These are phyloP conservation scores for Penicillium goetzii DNA, from an alignment of 495 filamentous ascomycete species.

Conservation along the genomic window DNA sequence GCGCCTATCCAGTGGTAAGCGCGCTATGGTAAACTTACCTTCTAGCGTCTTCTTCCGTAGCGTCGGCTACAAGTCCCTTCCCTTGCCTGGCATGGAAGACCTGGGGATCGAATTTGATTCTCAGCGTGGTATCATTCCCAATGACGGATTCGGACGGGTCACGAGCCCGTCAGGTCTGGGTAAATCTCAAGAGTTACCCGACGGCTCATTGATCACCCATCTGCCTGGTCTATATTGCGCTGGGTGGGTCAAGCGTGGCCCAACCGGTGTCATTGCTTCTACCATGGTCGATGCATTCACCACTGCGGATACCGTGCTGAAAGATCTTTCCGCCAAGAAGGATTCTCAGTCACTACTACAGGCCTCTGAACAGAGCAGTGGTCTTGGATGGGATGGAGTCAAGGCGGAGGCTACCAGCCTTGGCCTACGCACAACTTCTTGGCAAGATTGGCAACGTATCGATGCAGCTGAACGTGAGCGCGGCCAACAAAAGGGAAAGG, in stretches of 20 bases:
- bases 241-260: conserved; percentile 95
- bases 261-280: conserved; percentile 92
- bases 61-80: conserved; percentile 85
- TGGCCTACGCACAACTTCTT: conserved; percentile 59
- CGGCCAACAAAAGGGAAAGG: conserved; percentile 70
- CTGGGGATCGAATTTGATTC: conserved; percentile 79
- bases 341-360: conserved; percentile 52
- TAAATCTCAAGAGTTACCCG: conserved; percentile 32
- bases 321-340: conserved; percentile 62
- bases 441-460: conserved; percentile 86
- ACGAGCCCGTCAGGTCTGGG: conserved; percentile 39
- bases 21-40: conserved; percentile 56
- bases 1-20: conserved; percentile 37
- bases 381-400: conserved; percentile 77
- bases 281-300: conserved; percentile 96
- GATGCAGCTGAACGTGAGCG: conserved; percentile 73
- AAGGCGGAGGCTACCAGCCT: conserved; percentile 54
- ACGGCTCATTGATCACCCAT: conserved; percentile 46
- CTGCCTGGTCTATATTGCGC: conserved; percentile 89
- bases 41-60: conserved; percentile 81
- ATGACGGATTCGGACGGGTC: conserved; percentile 81
- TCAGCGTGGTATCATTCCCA: conserved; percentile 74
- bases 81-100: conserved; percentile 75
- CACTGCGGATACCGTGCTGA: conserved; percentile 78
- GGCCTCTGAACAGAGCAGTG: conserved; percentile 42